Base-by-base conservation (phyloP, 352 stramenopile genomes). In the Pythium inflatum region DNA sequence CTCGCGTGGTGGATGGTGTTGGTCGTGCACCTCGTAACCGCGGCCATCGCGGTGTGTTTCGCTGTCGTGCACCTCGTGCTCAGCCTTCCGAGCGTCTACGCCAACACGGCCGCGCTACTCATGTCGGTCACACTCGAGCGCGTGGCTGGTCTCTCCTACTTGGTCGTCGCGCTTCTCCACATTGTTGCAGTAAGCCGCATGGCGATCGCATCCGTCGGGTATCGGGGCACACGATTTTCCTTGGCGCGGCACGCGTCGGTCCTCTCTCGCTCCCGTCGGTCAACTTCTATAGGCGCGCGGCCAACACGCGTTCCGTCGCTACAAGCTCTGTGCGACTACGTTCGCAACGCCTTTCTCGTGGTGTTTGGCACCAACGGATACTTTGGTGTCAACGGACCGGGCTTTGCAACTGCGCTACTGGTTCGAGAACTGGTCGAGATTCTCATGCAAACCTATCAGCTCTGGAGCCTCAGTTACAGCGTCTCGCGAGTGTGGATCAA, bases 401-500 rank as follows among this genome's bases (percentile, higher is more conserved):
- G 45, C 34, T 72, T 72, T 31, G 28, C 33, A 14, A 11, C 27
- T 9, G 30, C 25, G 9, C 30, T 66, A 2, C 49, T 61, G 5
- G 24, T 57, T 8, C 65, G 56, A 18, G 65, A 72, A 20, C 4
- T 58, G 7, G 20, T 62, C 3, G 65, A 71, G 30, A 33, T 71
- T 25, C 18, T 38, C 5, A 11, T 64, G 45, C 63, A 70, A 43
- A 43, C 63, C 11, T 70, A 70, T 24, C 63, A 70, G n/a, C 22
- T 57, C n/a, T 63, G 43, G 43, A 43, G 6, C 2, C 25, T 70
- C 25, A 70, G 54, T 33, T 34, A 54, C 25, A 57, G 18, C 3
- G 63, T 70, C 20, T 51, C 63, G 5, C 54, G 63, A 12, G 31
- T 18, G 11, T 72, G 65, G 65, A 66, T 72, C 56, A 72, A 72